Evolutionary conservation across 768 basidiomycete genomes (phyloP), one percentile per base, ranked within the genome.

Genomic region (Leccinellum luteum): DNA sequence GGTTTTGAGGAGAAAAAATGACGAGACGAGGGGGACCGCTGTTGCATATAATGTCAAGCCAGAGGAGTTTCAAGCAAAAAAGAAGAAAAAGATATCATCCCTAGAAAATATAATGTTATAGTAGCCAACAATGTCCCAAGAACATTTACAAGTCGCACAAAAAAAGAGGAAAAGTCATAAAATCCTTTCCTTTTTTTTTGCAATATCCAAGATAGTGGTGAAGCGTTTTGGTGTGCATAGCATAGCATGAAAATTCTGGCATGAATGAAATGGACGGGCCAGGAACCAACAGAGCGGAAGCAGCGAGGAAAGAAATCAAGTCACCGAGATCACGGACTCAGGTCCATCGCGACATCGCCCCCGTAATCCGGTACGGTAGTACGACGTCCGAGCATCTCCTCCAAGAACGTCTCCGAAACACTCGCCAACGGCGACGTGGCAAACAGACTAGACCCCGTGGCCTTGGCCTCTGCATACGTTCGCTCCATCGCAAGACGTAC

Each of bases 401-500:
- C 80, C 69, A 94, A 73, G 73, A 91, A 93, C 9, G 79, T 81
- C 15, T 72, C 73, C 14, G 81, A 74, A 23, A 86, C 86, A 50
- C 85, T 77, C 19, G 82, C 83, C 57, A 92, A 65, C 67, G 82
- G 89, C 43, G 85, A 87, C 21, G 84, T 85, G 21, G 69, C 76
- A 66, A 86, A 87, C 57, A 79, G 66, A 34, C 72, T 73, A 15
- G 62, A 68, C 8, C 69, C 68, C 21, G 73, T 80, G 61, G 67
- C 74, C 43, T 58, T 68, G 55, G 67, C 71, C 43, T 72, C 74
- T 13, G 63, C 63, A 49, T 78, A 76, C 63, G 77, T 71, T 47
- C 68, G 73, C 48, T 84, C 85, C 91, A 94, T 92, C 63, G 73
- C 74, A 55, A 65, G 71, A 50, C 90, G 79, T 35, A 86, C 84